Evolutionary conservation across 352 stramenopile species (phyloP), one percentile per base, ranked within the genome.

Genomic region (Globisporangium yorkense): DNA sequence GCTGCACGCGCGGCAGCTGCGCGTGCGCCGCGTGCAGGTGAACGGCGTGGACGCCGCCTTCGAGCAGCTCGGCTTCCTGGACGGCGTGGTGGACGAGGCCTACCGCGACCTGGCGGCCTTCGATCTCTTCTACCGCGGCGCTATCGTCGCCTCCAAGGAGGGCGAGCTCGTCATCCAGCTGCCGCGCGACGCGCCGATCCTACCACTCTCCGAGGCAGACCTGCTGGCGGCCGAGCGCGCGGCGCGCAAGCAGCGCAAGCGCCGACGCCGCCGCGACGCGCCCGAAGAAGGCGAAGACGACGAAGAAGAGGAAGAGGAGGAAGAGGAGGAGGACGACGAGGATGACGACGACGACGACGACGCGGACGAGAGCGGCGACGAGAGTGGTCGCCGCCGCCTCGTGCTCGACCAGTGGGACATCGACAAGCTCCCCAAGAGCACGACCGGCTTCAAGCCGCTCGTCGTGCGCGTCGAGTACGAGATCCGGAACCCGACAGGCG

Each of bases 91-190:
- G 29, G 80, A 91, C 61, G 84, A 94, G 52, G 75, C 69, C 33
- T 94, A 92, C 65, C 70, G 80, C 13, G 84, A 94, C 62, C 54
- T 89, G 39, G 76, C 74, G n/a, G 78, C 84, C 0, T 94, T 92
- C 48, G 84, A 94, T 59, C 63, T 94, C 4, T 94, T 92, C 61
- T 94, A 94, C 60, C 80, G 84, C 31, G 84, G 84, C 8, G 77
- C 84, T 12, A 92, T 94, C 59, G 82, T 94, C 15, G 84, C 84
- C 4, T 91, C 82, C 0, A 91, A 89, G 21, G 82, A 94, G 47
- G 84, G 84, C n/a, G 83, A 91, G 40, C 66, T 94, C 9, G 76
- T 92, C 41, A 66, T 94, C 20, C 71, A 94, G 54, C 70, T 94
- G 48, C 84, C 84, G 24, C 68, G 68, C 21, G 74, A 80, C 3